Conservation (phyloP, 2,329 filamentous ascomycete genomes). For the Talaromyces sp. region DNA sequence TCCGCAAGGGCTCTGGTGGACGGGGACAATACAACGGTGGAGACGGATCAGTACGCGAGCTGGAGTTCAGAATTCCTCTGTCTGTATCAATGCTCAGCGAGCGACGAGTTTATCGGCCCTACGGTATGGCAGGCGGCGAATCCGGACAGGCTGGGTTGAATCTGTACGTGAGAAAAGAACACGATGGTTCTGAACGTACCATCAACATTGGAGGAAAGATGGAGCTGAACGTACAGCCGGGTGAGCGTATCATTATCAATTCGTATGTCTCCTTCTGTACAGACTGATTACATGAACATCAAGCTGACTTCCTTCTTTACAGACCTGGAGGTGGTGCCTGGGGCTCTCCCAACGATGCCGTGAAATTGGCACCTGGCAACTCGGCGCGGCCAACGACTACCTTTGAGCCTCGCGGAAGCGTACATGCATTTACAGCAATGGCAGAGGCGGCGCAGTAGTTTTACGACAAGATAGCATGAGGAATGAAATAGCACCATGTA, state of each 20-base stretch:
- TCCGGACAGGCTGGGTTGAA: slow-evolving; percentile 12
- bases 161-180: slow-evolving; percentile 10
- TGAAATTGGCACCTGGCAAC: neutral
- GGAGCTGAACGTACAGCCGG: slow-evolving; percentile 16
- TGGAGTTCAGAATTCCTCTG: slow-evolving; percentile 13
- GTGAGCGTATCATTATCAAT: slow-evolving; percentile 10
- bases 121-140: slow-evolving; percentile 12
- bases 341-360: neutral
- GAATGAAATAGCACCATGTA: neutral
- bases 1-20: slow-evolving; percentile 11
- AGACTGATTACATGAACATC: too few relatives aligned
- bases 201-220: slow-evolving; percentile 22
- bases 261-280: slow-evolving; percentile 6
- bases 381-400: neutral
- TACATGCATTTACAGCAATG: slow-evolving; percentile 7
- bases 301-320: neutral
- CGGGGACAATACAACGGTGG: slow-evolving; percentile 11
- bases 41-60: slow-evolving; percentile 9
- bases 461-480: neutral
- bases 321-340: slow-evolving; percentile 13
- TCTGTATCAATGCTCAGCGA: slow-evolving; percentile 21
- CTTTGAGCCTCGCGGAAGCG: slow-evolving; percentile 12
- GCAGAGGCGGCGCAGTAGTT: slow-evolving; percentile 10
- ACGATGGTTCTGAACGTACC: slow-evolving; percentile 16
- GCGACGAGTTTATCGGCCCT: slow-evolving; percentile 17